These are phyloP conservation scores for Escallonia rubra DNA, from an alignment of 129 eudicot species.

Conservation along the genomic window DNA sequence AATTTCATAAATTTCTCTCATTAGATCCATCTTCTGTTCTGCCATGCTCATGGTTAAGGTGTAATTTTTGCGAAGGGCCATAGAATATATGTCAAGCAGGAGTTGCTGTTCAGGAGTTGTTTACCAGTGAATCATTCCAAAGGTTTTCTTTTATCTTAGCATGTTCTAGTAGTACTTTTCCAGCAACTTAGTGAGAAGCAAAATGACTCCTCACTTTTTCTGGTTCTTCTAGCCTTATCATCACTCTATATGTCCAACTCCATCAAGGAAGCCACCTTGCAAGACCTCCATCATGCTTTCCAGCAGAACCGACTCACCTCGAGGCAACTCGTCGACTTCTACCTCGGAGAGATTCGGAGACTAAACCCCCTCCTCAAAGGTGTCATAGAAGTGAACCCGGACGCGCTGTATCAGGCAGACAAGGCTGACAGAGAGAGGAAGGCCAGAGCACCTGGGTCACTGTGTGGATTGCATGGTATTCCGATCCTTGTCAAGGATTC, in stretches of 20 bases:
- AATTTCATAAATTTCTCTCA: no score
- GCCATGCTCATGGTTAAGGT: no score
- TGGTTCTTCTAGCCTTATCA: neutral
- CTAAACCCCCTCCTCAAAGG: conserved; percentile 46
- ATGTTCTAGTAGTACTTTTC: no score
- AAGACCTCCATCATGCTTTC: conserved; percentile 41
- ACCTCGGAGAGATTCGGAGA: conserved; percentile 33
- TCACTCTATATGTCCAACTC: neutral
- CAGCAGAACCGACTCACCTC: conserved; percentile 51
- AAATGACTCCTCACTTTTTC: no score
- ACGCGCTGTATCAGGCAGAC: conserved; percentile 39
- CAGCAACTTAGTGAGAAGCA: no score
- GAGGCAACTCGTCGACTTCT: conserved; percentile 38
- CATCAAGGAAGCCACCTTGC: conserved; percentile 38
- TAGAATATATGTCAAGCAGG: no score
- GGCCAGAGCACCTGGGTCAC: conserved; percentile 4
- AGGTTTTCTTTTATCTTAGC: no score
- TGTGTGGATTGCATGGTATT: conserved; percentile 39
- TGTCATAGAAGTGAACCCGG: conserved; percentile 66
- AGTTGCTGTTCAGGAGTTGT: no score
- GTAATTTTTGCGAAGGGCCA: no score
- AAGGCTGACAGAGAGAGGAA: conserved; percentile 45
- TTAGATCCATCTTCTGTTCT: no score
- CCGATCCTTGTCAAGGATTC: conserved; percentile 58
- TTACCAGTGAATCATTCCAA: no score